A percentile compares a stretch with the other conserved stretches of the same genome.
Conservation (phyloP, 768 basidiomycete species). For the Termitomyces sp. region DNA sequence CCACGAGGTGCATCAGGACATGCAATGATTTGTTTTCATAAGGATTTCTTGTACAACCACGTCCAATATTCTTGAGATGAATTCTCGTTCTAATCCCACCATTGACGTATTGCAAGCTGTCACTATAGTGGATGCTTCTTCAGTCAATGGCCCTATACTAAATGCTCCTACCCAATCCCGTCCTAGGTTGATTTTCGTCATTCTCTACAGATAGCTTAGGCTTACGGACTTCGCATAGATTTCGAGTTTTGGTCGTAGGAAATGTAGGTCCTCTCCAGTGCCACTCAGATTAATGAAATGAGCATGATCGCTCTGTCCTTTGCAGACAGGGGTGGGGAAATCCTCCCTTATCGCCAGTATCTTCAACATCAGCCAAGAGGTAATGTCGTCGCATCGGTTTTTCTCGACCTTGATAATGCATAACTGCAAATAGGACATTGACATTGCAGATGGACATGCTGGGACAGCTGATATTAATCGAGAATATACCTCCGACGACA, state of each 20-base stretch:
- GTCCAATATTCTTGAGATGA: neutral
- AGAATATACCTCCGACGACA: neutral
- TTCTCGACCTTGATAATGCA: neutral
- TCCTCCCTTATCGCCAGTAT: neutral
- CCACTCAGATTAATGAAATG: neutral
- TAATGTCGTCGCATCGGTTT: neutral
- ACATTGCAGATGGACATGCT: neutral
- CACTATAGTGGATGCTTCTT: neutral
- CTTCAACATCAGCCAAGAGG: neutral
- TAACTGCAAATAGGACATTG: neutral
- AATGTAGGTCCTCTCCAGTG: neutral
- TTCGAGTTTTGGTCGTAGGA: neutral
- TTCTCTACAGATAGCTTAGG: neutral
- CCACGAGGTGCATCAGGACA: neutral
- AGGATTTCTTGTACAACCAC: neutral
- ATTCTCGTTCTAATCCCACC: neutral
- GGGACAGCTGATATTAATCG: neutral
- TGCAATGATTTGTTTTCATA: neutral
- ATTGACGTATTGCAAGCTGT: neutral
- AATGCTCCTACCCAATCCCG: neutral
- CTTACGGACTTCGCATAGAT: neutral
- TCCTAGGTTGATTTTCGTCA: neutral
- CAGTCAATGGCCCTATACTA: neutral
- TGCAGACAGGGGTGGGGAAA: neutral
- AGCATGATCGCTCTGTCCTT: neutral